phyloP scores from a whole-genome alignment of 345 rosid species.

The Eucalyptus tenuipes region DNA sequence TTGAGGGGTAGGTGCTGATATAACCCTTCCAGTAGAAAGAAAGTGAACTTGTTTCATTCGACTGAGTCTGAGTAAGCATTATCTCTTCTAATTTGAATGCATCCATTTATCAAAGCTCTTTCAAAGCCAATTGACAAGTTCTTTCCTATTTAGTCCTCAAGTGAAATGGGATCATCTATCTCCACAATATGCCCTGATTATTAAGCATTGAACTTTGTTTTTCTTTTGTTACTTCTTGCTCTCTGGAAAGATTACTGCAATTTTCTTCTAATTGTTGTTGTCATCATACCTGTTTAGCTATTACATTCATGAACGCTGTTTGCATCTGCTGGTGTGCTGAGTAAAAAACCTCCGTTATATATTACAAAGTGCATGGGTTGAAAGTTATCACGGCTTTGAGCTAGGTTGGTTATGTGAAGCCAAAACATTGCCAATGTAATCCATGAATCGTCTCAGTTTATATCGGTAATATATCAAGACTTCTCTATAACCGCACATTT shows the following conservation, averaged over 20 bases:
- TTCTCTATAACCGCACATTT: neutral
- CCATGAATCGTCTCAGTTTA: neutral
- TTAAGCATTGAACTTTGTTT: neutral
- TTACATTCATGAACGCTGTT: neutral
- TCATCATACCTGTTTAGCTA: neutral
- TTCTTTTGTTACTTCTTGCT: neutral
- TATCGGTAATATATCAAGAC: neutral
- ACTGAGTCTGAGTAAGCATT: neutral
- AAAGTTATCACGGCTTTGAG: neutral
- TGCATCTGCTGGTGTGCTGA: neutral
- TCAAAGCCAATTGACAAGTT: neutral
- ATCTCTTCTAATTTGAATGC: neutral
- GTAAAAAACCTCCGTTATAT: neutral
- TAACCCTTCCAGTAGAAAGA: neutral
- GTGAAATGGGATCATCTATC: neutral
- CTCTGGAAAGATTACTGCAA: neutral
- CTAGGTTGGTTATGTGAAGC: neutral
- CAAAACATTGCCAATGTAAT: neutral
- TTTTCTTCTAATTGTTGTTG: neutral
- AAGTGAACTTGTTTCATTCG: neutral
- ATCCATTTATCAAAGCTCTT: neutral
- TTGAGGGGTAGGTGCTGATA: neutral
- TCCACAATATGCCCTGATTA: neutral
- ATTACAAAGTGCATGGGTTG: neutral
- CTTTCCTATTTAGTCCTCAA: neutral